Evolutionary conservation across 116 monocot species (phyloP).

Genomic region (Dioscorea cayenensis): DNA sequence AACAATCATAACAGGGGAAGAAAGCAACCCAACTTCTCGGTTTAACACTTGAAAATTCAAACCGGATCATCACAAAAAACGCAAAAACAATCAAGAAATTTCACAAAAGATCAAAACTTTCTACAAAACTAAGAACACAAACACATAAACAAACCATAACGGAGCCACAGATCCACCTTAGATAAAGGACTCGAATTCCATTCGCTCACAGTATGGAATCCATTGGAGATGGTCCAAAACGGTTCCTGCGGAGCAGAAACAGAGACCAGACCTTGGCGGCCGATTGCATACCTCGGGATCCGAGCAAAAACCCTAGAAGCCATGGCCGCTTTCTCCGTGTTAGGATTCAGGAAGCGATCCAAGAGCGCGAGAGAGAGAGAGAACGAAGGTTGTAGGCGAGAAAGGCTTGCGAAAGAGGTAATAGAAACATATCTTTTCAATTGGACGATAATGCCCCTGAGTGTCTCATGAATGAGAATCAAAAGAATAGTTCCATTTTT

Average conservation of each 20-base stretch:
- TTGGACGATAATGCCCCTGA: neutral
- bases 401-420: neutral
- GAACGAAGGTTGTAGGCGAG: neutral
- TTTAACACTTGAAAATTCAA: no score
- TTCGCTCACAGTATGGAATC: neutral
- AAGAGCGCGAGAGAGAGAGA: neutral
- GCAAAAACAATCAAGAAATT: neutral
- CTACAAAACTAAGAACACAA: neutral
- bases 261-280: neutral
- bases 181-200: neutral
- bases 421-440: neutral
- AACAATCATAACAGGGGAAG: neutral
- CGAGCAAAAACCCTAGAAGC: constrained; percentile 4
- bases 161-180: neutral
- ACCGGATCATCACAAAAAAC: no score
- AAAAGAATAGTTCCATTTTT: no score
- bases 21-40: neutral
- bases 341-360: neutral
- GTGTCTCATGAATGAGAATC: neutral
- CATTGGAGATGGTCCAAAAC: neutral
- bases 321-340: neutral
- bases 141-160: neutral
- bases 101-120: neutral
- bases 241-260: neutral
- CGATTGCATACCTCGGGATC: neutral